These are phyloP conservation scores for Lolium rigidum DNA, from an alignment of 176 grass and related monocot species.

Conservation along the genomic window DNA sequence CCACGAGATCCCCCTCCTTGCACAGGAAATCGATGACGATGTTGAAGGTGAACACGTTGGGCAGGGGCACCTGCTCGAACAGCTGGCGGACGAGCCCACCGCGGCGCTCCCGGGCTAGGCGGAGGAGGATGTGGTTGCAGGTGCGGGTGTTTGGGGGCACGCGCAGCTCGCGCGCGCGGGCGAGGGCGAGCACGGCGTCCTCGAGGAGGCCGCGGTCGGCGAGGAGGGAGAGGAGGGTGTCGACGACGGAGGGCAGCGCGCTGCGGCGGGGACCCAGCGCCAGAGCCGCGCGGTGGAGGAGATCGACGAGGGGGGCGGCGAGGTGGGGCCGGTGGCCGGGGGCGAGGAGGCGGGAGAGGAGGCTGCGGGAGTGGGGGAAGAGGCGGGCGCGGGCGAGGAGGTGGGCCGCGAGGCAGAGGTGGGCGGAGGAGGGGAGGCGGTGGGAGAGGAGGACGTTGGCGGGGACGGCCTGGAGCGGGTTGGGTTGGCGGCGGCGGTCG, in stretches of 20 bases:
- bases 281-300: constrained; percentile 47
- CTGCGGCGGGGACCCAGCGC: constrained; percentile 42
- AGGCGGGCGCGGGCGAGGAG: constrained; percentile 54
- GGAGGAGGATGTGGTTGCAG: constrained; percentile 90
- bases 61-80: constrained; percentile 63
- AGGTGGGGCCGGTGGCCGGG: constrained; percentile 29
- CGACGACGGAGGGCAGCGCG: constrained; percentile 46
- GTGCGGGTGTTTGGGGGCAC: constrained; percentile 79
- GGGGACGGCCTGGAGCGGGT: constrained; percentile 39
- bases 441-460: constrained; percentile 46
- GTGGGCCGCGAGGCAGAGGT: constrained; percentile 57
- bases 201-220: constrained; percentile 53
- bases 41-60: constrained; percentile 89
- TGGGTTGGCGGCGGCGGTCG: constrained; percentile 45
- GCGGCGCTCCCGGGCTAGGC: constrained; percentile 50
- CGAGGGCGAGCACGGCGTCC: constrained; percentile 59
- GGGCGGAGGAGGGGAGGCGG: constrained; percentile 51
- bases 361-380: constrained; percentile 53
- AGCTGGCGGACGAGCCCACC: constrained; percentile 48
- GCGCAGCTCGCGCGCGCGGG: constrained; percentile 61
- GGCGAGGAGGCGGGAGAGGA: constrained; percentile 47
- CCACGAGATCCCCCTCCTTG: constrained; percentile 74
- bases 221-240: constrained; percentile 56
- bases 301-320: constrained; percentile 55
- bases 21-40: constrained; percentile 93